Percentiles rank a stretch among this genome's conserved stretches.
Conservation (phyloP, 73 alveolate genomes). For the Diophrys appendiculata region DNA sequence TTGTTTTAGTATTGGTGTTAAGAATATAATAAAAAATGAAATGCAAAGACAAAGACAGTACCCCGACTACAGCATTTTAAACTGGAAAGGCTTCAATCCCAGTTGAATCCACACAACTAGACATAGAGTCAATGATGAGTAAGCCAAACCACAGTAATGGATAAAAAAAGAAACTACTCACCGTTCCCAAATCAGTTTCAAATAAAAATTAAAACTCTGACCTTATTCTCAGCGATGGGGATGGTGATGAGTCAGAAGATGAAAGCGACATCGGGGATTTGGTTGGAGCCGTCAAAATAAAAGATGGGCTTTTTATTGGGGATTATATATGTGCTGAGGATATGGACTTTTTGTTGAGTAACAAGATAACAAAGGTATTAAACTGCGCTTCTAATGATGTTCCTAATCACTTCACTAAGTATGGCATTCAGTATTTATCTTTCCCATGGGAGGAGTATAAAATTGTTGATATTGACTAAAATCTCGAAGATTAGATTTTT, state of each 20-base stretch:
- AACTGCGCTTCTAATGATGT: conserved; percentile 37
- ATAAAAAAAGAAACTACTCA: too few species aligned
- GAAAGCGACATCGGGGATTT: not conserved
- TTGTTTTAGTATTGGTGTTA: too few species aligned
- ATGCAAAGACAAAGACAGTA: too few species aligned
- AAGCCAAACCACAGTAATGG: too few species aligned
- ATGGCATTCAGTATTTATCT: conserved; percentile 8
- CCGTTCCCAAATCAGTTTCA: too few species aligned
- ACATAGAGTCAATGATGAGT: too few species aligned
- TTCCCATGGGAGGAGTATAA: conserved; percentile 30
- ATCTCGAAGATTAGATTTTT: not conserved
- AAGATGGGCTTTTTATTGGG: not conserved
- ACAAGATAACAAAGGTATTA: conserved; percentile 25
- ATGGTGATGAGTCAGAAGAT: not conserved
- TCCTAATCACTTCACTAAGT: conserved; percentile 8
- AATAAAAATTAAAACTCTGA: too few species aligned
- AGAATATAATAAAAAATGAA: too few species aligned
- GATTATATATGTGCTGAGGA: conserved; percentile 20
- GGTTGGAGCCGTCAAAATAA: not conserved
- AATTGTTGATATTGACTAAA: conserved; percentile 24
- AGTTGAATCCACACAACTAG: too few species aligned
- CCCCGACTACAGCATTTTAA: too few species aligned
- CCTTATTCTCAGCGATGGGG: too few species aligned
- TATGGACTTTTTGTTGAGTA: conserved; percentile 28
- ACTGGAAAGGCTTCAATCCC: too few species aligned